phyloP scores from a whole-genome alignment of 192 early-diverging fungal genomes.

The Coemansia sp. region DNA sequence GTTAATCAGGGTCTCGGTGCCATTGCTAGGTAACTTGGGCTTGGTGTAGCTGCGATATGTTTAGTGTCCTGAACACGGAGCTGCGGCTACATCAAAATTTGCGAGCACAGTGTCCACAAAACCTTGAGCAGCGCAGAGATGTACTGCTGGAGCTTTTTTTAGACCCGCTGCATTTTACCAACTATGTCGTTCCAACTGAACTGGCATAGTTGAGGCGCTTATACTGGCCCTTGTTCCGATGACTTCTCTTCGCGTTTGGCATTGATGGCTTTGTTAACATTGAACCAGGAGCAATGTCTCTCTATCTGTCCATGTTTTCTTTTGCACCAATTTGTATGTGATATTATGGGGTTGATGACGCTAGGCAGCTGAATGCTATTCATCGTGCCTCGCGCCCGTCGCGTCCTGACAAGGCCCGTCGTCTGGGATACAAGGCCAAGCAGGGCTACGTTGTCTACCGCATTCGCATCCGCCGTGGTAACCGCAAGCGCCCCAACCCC shows the following conservation, averaged over 20 bases:
- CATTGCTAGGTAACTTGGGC: slow-evolving; percentile 58
- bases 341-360: background rate
- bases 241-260: slow-evolving; percentile 33
- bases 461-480: slow-evolving; percentile 97
- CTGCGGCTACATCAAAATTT: slow-evolving; percentile 39
- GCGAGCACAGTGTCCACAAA: slow-evolving; percentile 40
- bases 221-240: slow-evolving; percentile 56
- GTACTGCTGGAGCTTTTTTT: background rate
- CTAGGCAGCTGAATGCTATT: slow-evolving; percentile 96
- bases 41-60: slow-evolving; percentile 14
- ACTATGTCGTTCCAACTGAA: slow-evolving; percentile 25
- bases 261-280: slow-evolving; percentile 46
- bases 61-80: background rate
- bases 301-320: background rate
- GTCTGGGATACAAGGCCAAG: slow-evolving; percentile 99
- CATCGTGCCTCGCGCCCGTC: slow-evolving; percentile 98
- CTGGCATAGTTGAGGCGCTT: slow-evolving; percentile 55
- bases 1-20: slow-evolving; percentile 45
- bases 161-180: slow-evolving; percentile 48
- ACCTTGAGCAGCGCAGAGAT: background rate
- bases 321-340: slow-evolving; percentile 3
- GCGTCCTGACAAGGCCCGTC: slow-evolving; percentile 98
- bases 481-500: slow-evolving; percentile 94
- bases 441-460: slow-evolving; percentile 99
- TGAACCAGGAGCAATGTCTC: background rate